Conservation (phyloP, 2,329 filamentous ascomycete genomes). For the Thermochaetoides dissita region DNA sequence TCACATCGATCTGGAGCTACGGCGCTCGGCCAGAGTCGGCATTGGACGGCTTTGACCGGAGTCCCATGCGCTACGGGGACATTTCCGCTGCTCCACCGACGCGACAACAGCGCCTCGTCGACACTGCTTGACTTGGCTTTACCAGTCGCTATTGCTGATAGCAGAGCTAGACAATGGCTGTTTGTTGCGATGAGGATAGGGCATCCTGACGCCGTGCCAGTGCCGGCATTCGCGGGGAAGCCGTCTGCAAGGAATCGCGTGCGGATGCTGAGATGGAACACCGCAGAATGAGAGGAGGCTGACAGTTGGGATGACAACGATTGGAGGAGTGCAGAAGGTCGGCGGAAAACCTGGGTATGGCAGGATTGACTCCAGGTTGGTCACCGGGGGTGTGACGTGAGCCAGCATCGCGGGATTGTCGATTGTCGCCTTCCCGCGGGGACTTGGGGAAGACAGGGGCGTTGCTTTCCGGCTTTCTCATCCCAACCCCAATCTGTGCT, state of each 20-base stretch:
- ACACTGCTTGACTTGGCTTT: slow-evolving; percentile 10
- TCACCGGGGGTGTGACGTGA: slow-evolving; percentile 5
- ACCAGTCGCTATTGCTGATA: slow-evolving; percentile 7
- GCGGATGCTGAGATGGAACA: too few relatives aligned
- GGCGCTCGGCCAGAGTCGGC: slow-evolving; percentile 19
- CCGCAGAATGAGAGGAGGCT: too few relatives aligned
- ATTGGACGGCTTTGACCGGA: slow-evolving; percentile 17
- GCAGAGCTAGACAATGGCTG: too few relatives aligned
- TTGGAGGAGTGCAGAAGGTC: too few relatives aligned
- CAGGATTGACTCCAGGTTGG: too few relatives aligned
- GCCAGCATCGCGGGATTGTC: slow-evolving; percentile 1
- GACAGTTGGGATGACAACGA: too few relatives aligned
- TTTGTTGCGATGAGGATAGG: too few relatives aligned
- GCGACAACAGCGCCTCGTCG: slow-evolving; percentile 2
- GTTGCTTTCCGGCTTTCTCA: slow-evolving; percentile 10
- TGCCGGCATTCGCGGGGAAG: too few relatives aligned
- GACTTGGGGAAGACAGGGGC: slow-evolving; percentile 4
- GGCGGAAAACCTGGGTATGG: too few relatives aligned
- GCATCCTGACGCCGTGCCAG: too few relatives aligned
- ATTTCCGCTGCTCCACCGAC: slow-evolving; percentile 16
- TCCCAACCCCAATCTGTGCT: background rate
- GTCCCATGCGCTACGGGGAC: slow-evolving; percentile 10
- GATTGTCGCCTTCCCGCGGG: slow-evolving; percentile 1
- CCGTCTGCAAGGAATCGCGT: too few relatives aligned
- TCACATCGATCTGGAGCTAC: slow-evolving; percentile 3